phyloP scores from a whole-genome alignment of 257 asterid genomes.

The Solanum dulcamara region DNA sequence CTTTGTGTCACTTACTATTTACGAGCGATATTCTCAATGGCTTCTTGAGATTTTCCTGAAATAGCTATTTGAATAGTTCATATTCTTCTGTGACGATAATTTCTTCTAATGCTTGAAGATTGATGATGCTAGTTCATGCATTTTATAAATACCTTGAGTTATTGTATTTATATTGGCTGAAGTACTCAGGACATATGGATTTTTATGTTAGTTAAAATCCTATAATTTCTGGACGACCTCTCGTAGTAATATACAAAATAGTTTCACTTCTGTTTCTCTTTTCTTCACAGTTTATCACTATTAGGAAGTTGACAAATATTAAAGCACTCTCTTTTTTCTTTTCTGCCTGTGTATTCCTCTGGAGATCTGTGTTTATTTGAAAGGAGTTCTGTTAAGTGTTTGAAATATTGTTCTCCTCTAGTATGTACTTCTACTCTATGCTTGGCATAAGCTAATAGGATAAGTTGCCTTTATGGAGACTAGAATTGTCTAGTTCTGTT shows the following conservation, averaged over 20 bases:
- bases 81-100: neutral
- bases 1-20: neutral
- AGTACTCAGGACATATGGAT: neutral
- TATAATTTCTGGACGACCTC: neutral
- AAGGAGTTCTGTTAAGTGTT: neutral
- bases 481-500: neutral
- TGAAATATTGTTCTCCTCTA: neutral
- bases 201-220: neutral
- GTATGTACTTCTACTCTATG: neutral
- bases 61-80: neutral
- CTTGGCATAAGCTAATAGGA: neutral
- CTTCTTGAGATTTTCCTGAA: neutral
- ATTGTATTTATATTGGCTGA: neutral
- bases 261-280: neutral
- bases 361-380: neutral
- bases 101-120: neutral
- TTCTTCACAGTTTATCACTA: neutral
- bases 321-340: neutral
- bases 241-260: neutral
- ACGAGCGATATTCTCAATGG: neutral
- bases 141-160: neutral
- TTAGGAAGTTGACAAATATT: neutral
- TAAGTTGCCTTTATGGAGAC: neutral
- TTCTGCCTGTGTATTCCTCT: neutral
- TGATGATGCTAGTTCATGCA: neutral